Percentiles rank a stretch among this genome's conserved stretches.
Evolutionary conservation across 805 yeast species (phyloP).

Genomic region (Naumovozyma baii): DNA sequence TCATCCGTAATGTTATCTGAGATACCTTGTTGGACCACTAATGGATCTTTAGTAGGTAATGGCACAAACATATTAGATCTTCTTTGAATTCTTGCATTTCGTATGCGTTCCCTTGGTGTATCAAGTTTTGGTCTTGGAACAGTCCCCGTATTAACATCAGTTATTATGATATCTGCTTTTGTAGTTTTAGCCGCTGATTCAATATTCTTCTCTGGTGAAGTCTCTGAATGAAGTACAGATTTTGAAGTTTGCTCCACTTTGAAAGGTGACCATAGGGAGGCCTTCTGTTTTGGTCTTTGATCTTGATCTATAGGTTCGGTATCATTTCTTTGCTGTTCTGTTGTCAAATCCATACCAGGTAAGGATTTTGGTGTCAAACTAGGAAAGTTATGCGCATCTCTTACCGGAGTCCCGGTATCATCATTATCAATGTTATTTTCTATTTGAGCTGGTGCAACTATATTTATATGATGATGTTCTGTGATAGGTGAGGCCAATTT

Average conservation of each 20-base stretch:
- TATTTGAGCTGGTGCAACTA: background rate
- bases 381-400: slow-evolving; percentile 3
- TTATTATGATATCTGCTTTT: background rate
- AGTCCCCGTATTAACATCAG: background rate
- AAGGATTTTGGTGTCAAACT: slow-evolving; percentile 15
- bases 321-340: background rate
- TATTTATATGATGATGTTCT: slow-evolving; percentile 1
- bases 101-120: background rate
- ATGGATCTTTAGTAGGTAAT: slow-evolving; percentile 28
- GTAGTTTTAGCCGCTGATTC: background rate
- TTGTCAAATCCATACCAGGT: background rate
- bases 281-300: slow-evolving; percentile 2
- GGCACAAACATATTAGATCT: slow-evolving; percentile 30
- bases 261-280: slow-evolving; percentile 25
- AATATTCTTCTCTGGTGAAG: background rate
- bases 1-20: background rate
- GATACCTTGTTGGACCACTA: slow-evolving; percentile 12
- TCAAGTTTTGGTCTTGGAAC: background rate
- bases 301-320: too few species aligned
- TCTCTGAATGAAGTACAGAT: background rate
- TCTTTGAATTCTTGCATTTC: slow-evolving; percentile 10
- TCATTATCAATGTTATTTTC: background rate
- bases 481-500: background rate
- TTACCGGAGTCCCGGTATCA: slow-evolving; percentile 4
- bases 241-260: slow-evolving; percentile 15